A percentile compares a stretch with the other conserved stretches of the same genome.
Evolutionary conservation across 345 rosid species (phyloP).

Genomic region (Arabidopsis arenosa): DNA sequence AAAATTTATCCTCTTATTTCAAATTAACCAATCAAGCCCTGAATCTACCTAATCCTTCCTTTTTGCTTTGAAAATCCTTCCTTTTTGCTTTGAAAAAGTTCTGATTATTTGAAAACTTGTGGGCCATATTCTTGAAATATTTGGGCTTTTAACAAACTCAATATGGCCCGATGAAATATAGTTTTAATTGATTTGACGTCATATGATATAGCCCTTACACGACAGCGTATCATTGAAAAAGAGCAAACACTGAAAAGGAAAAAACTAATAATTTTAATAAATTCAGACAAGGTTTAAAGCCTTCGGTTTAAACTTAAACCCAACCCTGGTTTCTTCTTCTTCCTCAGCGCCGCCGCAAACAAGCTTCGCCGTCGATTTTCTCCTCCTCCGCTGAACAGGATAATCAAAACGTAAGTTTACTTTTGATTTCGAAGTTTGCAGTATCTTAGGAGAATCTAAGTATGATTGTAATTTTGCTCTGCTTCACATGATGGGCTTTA

Average conservation of each 20-base stretch:
- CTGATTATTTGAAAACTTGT: too few relatives aligned
- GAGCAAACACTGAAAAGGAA: background rate
- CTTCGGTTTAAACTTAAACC: background rate
- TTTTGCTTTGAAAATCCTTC: too few relatives aligned
- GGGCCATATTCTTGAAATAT: background rate
- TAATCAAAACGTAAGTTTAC: background rate
- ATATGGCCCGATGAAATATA: background rate
- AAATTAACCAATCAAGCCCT: too few relatives aligned
- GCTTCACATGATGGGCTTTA: background rate
- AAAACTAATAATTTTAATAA: background rate
- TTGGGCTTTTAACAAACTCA: constrained; percentile 1
- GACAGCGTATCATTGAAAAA: background rate
- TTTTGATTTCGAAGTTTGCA: background rate
- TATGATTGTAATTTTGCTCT: background rate
- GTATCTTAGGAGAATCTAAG: background rate
- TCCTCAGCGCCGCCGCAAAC: background rate
- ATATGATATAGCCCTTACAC: background rate
- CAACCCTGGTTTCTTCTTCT: constrained; percentile 8
- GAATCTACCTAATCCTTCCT: too few relatives aligned
- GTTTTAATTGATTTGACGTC: background rate
- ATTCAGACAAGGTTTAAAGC: background rate
- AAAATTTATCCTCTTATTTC: too few relatives aligned
- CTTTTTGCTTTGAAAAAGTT: too few relatives aligned
- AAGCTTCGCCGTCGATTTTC: background rate
- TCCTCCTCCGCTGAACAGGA: background rate